Evolutionary conservation across 1,284 basidiomycete genomes (phyloP).

Genomic region (Apiotrichum mycotoxinovorans): DNA sequence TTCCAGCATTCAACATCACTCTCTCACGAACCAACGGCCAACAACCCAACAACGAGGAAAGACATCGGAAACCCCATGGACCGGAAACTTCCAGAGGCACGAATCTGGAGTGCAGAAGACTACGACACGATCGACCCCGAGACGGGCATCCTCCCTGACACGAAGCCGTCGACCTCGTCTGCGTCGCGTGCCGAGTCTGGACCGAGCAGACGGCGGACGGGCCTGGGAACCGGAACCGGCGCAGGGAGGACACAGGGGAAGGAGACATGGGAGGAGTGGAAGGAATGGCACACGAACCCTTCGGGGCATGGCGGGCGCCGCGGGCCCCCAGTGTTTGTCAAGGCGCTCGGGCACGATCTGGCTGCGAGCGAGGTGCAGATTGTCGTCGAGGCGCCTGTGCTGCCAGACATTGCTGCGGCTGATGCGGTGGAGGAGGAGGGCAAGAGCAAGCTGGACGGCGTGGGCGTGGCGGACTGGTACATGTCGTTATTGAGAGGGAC

Average conservation of each 20-base stretch:
- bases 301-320: slow-evolving; percentile 29
- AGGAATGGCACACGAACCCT: slow-evolving; percentile 43
- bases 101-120: too few relatives aligned
- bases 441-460: slow-evolving; percentile 18
- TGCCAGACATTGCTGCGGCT: background rate
- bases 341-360: background rate
- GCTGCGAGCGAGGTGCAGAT: slow-evolving; percentile 26
- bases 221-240: background rate
- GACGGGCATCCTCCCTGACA: too few relatives aligned
- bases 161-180: too few relatives aligned
- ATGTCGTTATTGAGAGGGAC: slow-evolving; percentile 16
- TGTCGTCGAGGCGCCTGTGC: slow-evolving; percentile 17
- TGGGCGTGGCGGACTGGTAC: slow-evolving; percentile 39
- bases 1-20: background rate
- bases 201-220: background rate
- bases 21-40: background rate
- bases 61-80: too few relatives aligned
- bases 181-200: background rate
- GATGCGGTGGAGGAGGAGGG: background rate
- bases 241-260: slow-evolving; percentile 6
- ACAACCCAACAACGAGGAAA: too few relatives aligned
- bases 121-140: too few relatives aligned
- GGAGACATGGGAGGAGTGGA: slow-evolving; percentile 23
- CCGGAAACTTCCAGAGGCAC: too few relatives aligned
- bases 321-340: slow-evolving; percentile 38